Evolutionary conservation across 306 rosid genomes (phyloP), one percentile per base, ranked within the genome.

Genomic region (Dalbergia cultrata): DNA sequence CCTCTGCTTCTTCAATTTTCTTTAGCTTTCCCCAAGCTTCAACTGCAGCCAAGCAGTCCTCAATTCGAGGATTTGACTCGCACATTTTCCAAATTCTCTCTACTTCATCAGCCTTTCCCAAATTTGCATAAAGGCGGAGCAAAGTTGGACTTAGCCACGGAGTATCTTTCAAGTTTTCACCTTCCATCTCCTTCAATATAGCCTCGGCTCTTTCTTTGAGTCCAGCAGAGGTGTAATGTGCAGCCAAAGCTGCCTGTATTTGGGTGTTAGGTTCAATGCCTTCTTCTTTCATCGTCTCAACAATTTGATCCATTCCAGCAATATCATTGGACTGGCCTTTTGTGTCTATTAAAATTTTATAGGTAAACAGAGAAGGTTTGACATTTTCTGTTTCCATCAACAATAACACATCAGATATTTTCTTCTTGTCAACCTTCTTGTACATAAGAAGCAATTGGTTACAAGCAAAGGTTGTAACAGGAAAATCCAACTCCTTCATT

Each of bases 311-410:
- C 92, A 95, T 93, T 44, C 97, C 97, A 19, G 76, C 62, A 13
- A 89, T 86, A 86, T 95, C 97, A 78, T 88, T 87, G 68, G 71
- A 78, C 12, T 12, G 72, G 37, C 94, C 97, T 78, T 90, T 95
- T 41, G 82, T 12, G 57, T 91, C 97, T 63, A 95, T 80, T 63
- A 95, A 83, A 47, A 95, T 60, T 66, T 72, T 87, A 65, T 89
- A 93, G 45, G 95, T 86, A 75, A 88, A 82, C 70, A 10, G 18
- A 63, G 95, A 71, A 50, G 92, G 94, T 85, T 89, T 83, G 81
- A 93, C 82, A 69, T 88, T 85, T 83, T 91, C 95, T 64, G 82
- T 87, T 85, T 93, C 97, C 99, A 95, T 95, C 77, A 89, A 58
- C n/a, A 87, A 71, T 49, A 95, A 86, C 37, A 95, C 89, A 39